Base-by-base conservation (phyloP, 495 filamentous ascomycete genomes). In the Aspergillus affinis region DNA sequence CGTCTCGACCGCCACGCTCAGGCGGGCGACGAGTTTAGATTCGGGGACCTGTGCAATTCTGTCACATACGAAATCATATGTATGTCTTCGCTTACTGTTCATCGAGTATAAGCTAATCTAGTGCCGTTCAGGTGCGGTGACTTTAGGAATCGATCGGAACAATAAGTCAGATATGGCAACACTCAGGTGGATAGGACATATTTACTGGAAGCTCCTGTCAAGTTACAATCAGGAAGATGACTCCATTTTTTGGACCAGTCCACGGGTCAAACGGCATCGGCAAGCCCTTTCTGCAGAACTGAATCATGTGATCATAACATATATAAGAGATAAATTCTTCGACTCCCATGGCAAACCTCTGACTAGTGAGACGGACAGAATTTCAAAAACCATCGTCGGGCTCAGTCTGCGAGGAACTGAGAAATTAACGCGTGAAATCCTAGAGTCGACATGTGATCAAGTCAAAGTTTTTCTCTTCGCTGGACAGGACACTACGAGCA, bases 401-500 rank as follows among this genome's bases (percentile, higher is more conserved):
- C 50, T 52, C 9, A 52, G 50, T 52, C 50, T 52, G 9, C 50
- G 64, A 36, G 54, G 59, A 12, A 47, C 41, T 30, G n/a, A 50
- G 7, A 3, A 30, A 0, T 26, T 62, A 5, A 46, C 46, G 5
- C 46, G 51, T 0, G 23, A 51, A 3, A 49, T 58, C 6, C 19
- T 68, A 15, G 41, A 55, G 2, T 48, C 58, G 29, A 65, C 48
- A 2, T 61, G 61, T 50, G 63, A 71, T 23, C 69, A 74, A 58
- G 55, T 71, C 12, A 64, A 62, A n/a, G 53, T 60, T 10, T 77
- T 74, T 60, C 59, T 73, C 27, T 67, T 81, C 44, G 67, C 63
- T 10, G 69, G 70, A n/a, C 69, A 71, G 54, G 71, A 75, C 50
- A 72, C 73, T 21, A 75, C 73, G 55, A 79, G 78, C 62, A 71